phyloP scores from a whole-genome alignment of 345 rosid genomes.

The Camelina neglecta region DNA sequence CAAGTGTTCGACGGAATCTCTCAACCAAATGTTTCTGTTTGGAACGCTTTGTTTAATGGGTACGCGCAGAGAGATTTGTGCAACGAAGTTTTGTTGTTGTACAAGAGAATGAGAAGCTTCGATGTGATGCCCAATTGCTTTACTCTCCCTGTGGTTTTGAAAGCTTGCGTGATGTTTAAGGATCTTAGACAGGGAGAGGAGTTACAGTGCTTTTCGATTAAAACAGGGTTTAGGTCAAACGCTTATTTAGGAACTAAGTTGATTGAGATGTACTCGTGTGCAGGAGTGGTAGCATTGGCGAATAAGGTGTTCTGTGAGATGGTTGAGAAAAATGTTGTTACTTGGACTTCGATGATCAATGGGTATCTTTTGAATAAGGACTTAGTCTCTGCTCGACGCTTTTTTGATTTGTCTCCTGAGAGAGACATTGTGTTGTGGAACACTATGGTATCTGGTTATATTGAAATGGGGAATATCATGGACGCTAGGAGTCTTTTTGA shows the following conservation, averaged over 20 bases:
- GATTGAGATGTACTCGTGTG: slow-evolving; percentile 74
- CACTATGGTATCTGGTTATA: slow-evolving; percentile 74
- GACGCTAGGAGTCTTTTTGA: slow-evolving; percentile 68
- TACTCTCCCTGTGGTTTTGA: slow-evolving; percentile 70
- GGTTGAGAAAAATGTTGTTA: slow-evolving; percentile 71
- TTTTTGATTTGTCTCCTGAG: slow-evolving; percentile 76
- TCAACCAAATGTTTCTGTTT: slow-evolving; percentile 50
- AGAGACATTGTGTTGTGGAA: slow-evolving; percentile 83
- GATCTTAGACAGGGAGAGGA: slow-evolving; percentile 65
- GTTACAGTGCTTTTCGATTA: slow-evolving; percentile 65
- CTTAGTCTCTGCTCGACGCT: slow-evolving; percentile 56
- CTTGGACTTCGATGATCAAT: slow-evolving; percentile 73
- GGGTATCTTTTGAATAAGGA: slow-evolving; percentile 62
- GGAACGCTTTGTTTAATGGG: slow-evolving; percentile 77
- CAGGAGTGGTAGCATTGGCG: slow-evolving; percentile 50
- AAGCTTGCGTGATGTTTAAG: slow-evolving; percentile 57
- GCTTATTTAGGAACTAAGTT: slow-evolving; percentile 61
- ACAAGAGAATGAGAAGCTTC: slow-evolving; percentile 53
- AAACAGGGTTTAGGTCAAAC: slow-evolving; percentile 63
- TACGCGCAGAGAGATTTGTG: slow-evolving; percentile 46
- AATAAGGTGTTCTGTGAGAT: slow-evolving; percentile 70
- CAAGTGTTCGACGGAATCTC: slow-evolving; percentile 71
- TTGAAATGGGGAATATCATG: slow-evolving; percentile 58
- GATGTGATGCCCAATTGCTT: slow-evolving; percentile 66
- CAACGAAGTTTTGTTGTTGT: slow-evolving; percentile 54